phyloP scores from a whole-genome alignment of 768 basidiomycete genomes.

The Jaapia argillacea region DNA sequence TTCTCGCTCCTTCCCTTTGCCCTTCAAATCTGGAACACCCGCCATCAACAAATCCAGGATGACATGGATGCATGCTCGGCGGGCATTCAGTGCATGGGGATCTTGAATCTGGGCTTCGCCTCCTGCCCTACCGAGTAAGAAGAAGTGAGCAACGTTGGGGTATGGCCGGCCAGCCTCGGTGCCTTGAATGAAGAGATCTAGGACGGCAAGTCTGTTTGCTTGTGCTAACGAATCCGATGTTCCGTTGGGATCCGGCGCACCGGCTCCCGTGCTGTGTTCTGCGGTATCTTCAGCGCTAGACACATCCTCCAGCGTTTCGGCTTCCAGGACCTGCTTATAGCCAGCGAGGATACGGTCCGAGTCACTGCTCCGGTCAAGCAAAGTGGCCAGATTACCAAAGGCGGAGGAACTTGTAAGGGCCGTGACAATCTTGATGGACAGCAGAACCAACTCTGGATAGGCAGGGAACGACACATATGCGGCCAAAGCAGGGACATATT shows the following conservation, averaged over 20 bases:
- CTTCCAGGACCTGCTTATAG: conserved; percentile 56
- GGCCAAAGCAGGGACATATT: conserved; percentile 73
- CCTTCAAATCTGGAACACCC: conserved; percentile 54
- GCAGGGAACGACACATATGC: conserved; percentile 66
- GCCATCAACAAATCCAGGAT: conserved; percentile 68
- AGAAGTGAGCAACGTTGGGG: conserved; percentile 82
- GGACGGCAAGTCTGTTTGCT: conserved; percentile 62
- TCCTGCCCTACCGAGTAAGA: conserved; percentile 64
- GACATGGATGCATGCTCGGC: conserved; percentile 67
- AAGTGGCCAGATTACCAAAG: conserved; percentile 63
- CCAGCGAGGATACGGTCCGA: conserved; percentile 81
- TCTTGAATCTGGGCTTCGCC: conserved; percentile 63
- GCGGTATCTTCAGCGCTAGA: conserved; percentile 47
- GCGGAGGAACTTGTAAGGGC: conserved; percentile 55
- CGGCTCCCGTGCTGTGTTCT: conserved; percentile 63
- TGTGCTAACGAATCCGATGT: conserved; percentile 43
- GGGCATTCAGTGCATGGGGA: conserved; percentile 63
- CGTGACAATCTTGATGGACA: conserved; percentile 71
- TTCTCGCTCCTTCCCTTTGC: conserved; percentile 29
- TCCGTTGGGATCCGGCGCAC: conserved; percentile 48
- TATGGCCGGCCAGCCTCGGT: conserved; percentile 51
- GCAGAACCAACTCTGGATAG: conserved; percentile 62
- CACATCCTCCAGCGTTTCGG: conserved; percentile 53
- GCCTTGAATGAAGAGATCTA: conserved; percentile 75
- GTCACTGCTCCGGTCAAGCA: conserved; percentile 73